phyloP scores from a whole-genome alignment of 2,329 filamentous ascomycete genomes.

The Aureobasidium sp. region DNA sequence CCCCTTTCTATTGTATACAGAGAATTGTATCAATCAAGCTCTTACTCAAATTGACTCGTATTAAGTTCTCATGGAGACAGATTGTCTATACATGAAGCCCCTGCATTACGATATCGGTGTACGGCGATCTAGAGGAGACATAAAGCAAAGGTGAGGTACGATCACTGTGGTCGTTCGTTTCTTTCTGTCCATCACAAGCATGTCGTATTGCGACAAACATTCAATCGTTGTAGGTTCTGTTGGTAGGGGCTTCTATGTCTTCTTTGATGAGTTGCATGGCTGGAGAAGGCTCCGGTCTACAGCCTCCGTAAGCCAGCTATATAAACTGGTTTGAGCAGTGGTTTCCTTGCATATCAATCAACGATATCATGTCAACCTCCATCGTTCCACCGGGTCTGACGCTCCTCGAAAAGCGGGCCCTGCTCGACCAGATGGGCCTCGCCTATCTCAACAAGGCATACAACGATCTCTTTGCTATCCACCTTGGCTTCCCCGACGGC shows the following conservation, averaged over 20 bases:
- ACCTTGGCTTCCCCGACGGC: background rate
- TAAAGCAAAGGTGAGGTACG: background rate
- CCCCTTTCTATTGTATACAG: background rate
- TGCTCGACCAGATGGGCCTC: background rate
- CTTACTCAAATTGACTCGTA: background rate
- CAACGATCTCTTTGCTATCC: background rate
- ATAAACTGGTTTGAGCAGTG: background rate
- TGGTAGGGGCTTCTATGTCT: background rate
- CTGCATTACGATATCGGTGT: background rate
- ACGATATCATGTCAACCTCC: background rate
- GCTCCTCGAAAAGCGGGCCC: background rate
- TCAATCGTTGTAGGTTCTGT: background rate
- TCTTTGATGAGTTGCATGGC: background rate
- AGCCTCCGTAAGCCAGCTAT: background rate
- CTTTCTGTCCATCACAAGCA: background rate
- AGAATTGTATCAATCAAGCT: background rate
- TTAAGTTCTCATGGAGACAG: background rate
- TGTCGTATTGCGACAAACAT: too few relatives aligned
- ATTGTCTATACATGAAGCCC: background rate
- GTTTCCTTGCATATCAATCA: background rate
- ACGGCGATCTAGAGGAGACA: background rate
- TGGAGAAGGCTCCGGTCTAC: background rate
- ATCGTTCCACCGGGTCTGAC: background rate
- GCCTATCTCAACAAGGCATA: background rate
- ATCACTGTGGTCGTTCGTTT: background rate